A percentile compares a stretch with the other conserved stretches of the same genome.
These are phyloP conservation scores for Gossypium turneri DNA, from an alignment of 345 rosid species.

Conservation along the genomic window DNA sequence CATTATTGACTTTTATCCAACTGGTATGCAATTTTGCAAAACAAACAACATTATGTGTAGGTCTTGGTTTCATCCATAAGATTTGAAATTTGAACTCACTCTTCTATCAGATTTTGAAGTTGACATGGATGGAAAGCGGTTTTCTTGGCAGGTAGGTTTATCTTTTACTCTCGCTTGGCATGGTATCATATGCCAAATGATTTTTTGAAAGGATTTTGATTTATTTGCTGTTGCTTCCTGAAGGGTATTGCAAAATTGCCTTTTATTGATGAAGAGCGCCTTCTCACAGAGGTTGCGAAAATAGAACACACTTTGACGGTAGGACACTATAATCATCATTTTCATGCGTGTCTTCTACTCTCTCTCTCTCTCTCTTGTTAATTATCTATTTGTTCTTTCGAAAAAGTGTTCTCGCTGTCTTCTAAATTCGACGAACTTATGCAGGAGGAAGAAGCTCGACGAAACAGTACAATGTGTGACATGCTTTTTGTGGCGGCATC, in stretches of 20 bases:
- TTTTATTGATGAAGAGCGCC: conserved; percentile 83
- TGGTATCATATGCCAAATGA: background rate
- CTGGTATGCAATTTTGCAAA: conserved; percentile 20
- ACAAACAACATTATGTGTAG: background rate
- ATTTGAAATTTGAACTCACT: background rate
- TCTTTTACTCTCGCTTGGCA: background rate
- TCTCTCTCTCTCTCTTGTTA: background rate
- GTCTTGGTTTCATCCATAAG: background rate
- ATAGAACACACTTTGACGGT: conserved; percentile 52
- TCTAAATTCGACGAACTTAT: conserved; percentile 5
- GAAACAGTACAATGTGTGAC: conserved; percentile 73
- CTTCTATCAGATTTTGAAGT: conserved; percentile 51
- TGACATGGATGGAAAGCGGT: conserved; percentile 95
- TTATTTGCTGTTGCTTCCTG: background rate
- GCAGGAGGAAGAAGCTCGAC: conserved; percentile 75
- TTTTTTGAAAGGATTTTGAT: background rate
- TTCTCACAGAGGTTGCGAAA: conserved; percentile 61
- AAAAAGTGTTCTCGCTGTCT: background rate
- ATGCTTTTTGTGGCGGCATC: conserved; percentile 75
- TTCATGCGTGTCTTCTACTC: background rate
- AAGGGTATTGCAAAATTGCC: conserved; percentile 86
- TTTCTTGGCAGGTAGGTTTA: conserved; percentile 63
- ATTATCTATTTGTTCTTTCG: background rate
- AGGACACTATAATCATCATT: background rate
- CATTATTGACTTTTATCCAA: conserved; percentile 80